Base-by-base conservation (phyloP, 2,329 filamentous ascomycete species). In the Rasamsonia emersonii region DNA sequence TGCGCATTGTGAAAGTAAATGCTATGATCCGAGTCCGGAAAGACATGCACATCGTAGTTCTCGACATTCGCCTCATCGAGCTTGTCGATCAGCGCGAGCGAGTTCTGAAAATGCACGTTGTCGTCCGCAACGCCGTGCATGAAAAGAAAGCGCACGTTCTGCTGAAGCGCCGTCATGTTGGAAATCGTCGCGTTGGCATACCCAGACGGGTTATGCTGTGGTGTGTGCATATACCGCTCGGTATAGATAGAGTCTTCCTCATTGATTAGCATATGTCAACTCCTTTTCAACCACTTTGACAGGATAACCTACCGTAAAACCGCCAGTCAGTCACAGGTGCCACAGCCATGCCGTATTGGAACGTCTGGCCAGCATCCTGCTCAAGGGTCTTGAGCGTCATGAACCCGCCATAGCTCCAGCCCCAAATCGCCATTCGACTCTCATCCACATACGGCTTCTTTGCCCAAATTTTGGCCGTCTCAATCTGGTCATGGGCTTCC, bases 301-400 rank as follows among this genome's bases (percentile, higher is more conserved):
- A 11, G 4, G 10, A n/a, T 9, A 18, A 36, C 45, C 39, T 58
- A 71, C 68, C 75, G 62, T 98, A 98, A 61, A 82, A 94, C 36
- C 82, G 74, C 91, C 91, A 98, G 59, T 98, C 88, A 0, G 89
- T 96, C n/a, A 98, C 91, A 11, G 91, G 91, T 2, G 91, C 91
- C 31, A 98, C 93, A 5, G 93, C 86, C 83, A 98, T 94, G 46
- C 91, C 93, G 56, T 98, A 98, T 42, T 79, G 79, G 65, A 95
- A 98, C 0, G 88, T 96, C 51, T 76, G 58, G 4, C 93, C 91
- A 6, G 77, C 89, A 54, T 98, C 91, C 40, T 77, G 73, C 66
- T 98, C 91, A 9, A 98, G 77, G 1, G 86, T 91, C 67, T 98
- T 98, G 49, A 98, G 72, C 4, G 91, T 85, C 68, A 84, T 83